These are phyloP conservation scores for Colletotrichum sansevieriae DNA, from an alignment of 2,329 filamentous ascomycete species.

Conservation along the genomic window DNA sequence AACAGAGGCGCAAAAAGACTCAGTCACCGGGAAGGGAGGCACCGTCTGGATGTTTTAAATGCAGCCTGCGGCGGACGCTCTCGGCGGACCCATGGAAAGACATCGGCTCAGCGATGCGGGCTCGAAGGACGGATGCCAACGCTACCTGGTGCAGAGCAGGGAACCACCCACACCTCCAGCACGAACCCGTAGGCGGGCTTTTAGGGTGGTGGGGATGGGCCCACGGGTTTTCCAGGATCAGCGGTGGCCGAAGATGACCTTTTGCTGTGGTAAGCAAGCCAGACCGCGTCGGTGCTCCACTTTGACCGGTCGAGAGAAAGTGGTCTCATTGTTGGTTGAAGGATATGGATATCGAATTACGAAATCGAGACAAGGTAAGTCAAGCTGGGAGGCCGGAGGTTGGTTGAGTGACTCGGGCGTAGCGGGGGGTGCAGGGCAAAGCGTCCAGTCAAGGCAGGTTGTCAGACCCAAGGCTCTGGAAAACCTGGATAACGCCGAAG, in stretches of 20 bases:
- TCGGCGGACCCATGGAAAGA: conserved; percentile 12
- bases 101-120: conserved; percentile 35
- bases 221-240: conserved; percentile 27
- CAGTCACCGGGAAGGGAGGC: background rate
- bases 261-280: conserved; percentile 10
- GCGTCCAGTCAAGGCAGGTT: background rate
- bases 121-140: conserved; percentile 11
- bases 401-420: conserved; percentile 4
- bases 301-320: background rate
- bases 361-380: conserved; percentile 18
- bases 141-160: background rate
- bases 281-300: conserved; percentile 4
- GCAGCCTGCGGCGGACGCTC: background rate
- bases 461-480: background rate
- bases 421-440: background rate
- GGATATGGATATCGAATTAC: conserved; percentile 6
- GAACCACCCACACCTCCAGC: conserved; percentile 20
- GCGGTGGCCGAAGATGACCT: conserved; percentile 20
- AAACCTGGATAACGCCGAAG: background rate
- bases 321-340: conserved; percentile 2
- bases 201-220: conserved; percentile 7
- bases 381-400: background rate
- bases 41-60: background rate
- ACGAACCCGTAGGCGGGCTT: conserved; percentile 8
- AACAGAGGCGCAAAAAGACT: background rate